A percentile compares a stretch with the other conserved stretches of the same genome.
Conservation (phyloP, 306 rosid genomes). For the Castanopsis chinensis region DNA sequence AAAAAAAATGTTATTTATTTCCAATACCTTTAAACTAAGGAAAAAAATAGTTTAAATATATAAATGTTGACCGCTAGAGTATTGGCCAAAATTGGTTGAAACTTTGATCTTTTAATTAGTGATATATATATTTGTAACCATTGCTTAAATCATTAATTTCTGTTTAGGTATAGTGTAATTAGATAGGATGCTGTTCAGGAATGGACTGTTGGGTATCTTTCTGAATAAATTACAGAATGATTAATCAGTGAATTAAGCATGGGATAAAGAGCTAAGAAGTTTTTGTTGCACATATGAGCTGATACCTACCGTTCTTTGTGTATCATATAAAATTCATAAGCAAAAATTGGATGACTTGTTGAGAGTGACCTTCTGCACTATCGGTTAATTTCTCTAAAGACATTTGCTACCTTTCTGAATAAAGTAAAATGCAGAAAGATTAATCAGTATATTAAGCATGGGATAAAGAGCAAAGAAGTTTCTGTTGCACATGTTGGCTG, state of each 20-base stretch:
- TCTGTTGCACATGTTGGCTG: not conserved
- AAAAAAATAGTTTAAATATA: not conserved
- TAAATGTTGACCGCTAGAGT: not conserved
- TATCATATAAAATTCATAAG: not conserved
- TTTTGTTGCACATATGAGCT: not conserved
- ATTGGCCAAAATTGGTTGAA: not conserved
- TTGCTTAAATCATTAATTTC: not conserved
- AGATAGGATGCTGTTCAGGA: not conserved
- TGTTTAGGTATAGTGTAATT: not conserved
- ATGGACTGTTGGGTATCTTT: not conserved
- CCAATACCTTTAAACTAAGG: slow-evolving; percentile 8
- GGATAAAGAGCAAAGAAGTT: not conserved
- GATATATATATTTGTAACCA: not conserved
- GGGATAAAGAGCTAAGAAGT: not conserved
- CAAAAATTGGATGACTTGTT: not conserved
- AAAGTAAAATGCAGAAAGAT: not conserved
- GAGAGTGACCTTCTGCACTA: not conserved
- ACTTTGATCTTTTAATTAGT: not conserved
- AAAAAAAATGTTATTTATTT: slow-evolving; percentile 22
- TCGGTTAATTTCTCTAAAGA: not conserved
- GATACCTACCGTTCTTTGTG: not conserved
- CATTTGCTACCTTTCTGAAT: not conserved
- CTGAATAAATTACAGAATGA: not conserved
- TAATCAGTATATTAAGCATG: not conserved
- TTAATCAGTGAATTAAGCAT: not conserved